Conservation (phyloP, 331 rosid genomes). For the Telfairia occidentalis region DNA sequence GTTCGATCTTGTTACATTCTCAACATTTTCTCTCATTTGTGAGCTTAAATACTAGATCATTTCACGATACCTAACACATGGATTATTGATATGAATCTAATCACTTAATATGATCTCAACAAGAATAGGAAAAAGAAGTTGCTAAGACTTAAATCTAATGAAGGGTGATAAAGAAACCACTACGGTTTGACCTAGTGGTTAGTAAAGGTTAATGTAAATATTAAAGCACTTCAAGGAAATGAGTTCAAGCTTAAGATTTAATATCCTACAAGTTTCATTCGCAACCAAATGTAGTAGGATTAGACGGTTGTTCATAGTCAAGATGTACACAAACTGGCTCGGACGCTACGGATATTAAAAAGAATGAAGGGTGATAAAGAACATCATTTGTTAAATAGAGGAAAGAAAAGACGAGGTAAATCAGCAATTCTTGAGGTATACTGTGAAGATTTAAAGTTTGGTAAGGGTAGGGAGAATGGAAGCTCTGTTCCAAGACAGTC, state of each 20-base stretch:
- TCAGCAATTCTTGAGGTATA: not conserved
- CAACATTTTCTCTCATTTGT: not conserved
- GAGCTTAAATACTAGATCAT: not conserved
- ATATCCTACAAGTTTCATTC: too few species aligned
- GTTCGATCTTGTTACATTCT: not conserved
- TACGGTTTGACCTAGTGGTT: too few species aligned
- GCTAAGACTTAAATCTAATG: not conserved
- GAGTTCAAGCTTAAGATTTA: too few species aligned
- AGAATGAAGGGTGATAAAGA: not conserved
- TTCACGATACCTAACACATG: not conserved
- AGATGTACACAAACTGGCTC: too few species aligned
- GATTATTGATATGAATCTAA: not conserved
- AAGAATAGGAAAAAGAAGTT: not conserved
- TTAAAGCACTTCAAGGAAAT: too few species aligned
- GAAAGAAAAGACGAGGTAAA: not conserved
- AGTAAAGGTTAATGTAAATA: too few species aligned
- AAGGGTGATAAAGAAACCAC: not conserved
- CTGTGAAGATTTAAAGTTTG: not conserved
- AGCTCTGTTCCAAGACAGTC: not conserved
- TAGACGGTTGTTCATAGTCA: too few species aligned
- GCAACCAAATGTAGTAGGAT: too few species aligned
- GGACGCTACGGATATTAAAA: too few species aligned
- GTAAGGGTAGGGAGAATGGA: not conserved
- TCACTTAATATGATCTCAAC: not conserved
- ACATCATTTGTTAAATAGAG: not conserved